These are phyloP conservation scores for Calcarisporium arbuscula DNA, from an alignment of 2,329 filamentous ascomycete species.

Conservation along the genomic window DNA sequence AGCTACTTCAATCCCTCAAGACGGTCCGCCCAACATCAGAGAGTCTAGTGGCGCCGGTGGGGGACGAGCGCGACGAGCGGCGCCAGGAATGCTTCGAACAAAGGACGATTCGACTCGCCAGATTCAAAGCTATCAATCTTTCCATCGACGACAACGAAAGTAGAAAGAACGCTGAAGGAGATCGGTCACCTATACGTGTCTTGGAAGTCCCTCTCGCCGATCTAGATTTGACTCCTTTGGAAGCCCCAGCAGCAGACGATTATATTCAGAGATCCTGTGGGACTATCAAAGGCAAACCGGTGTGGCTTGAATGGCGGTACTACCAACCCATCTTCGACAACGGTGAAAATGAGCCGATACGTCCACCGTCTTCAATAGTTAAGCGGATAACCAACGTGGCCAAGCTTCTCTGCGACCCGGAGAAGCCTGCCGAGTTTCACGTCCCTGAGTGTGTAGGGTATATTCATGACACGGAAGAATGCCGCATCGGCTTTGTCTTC, in stretches of 20 bases:
- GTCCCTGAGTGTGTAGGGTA: constrained; percentile 46
- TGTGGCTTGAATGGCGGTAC: constrained; percentile 48
- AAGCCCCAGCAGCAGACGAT: constrained; percentile 23
- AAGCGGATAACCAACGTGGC: constrained; percentile 40
- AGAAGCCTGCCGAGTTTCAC: constrained; percentile 42
- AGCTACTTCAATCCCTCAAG: constrained; percentile 39
- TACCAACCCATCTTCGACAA: too few species aligned
- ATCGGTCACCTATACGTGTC: too few species aligned
- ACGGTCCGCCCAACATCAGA: too few species aligned
- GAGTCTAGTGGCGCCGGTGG: too few species aligned
- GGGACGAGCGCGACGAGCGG: too few species aligned
- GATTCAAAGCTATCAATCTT: constrained; percentile 46
- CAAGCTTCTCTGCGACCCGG: constrained; percentile 38
- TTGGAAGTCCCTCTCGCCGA: constrained; percentile 29
- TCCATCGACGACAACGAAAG: constrained; percentile 34
- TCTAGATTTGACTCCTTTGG: too few species aligned
- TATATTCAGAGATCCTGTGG: constrained; percentile 32
- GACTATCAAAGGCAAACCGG: constrained; percentile 31
- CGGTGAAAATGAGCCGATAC: too few species aligned
- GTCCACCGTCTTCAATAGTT: constrained; percentile 32
- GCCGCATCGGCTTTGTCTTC: constrained; percentile 48
- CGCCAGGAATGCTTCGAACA: too few species aligned
- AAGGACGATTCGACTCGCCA: too few species aligned
- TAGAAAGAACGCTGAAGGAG: too few species aligned
- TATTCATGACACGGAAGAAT: constrained; percentile 36